phyloP scores from a whole-genome alignment of 345 rosid genomes.

The Ceriops tagal region DNA sequence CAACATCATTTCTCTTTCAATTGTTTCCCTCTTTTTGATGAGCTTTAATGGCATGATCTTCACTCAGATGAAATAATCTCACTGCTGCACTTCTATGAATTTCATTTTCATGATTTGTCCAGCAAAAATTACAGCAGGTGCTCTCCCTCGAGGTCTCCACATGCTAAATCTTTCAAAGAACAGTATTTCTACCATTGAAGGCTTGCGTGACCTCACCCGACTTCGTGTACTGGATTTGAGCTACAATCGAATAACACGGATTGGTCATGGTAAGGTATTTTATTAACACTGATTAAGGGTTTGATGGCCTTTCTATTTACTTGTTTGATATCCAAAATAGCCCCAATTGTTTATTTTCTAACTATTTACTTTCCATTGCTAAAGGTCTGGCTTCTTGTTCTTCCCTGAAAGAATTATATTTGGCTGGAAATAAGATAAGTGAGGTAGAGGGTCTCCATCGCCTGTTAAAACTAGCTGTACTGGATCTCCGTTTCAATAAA shows the following conservation, averaged over 20 bases:
- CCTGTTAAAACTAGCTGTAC: slow-evolving; percentile 66
- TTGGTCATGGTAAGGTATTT: slow-evolving; percentile 76
- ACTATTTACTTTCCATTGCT: neutral
- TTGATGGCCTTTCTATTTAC: neutral
- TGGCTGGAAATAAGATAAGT: slow-evolving; percentile 90
- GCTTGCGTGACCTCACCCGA: slow-evolving; percentile 86
- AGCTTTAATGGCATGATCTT: neutral
- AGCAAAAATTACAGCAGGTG: slow-evolving; percentile 81
- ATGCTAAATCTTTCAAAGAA: slow-evolving; percentile 74
- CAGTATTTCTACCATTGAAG: slow-evolving; percentile 78
- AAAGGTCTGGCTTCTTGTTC: slow-evolving; percentile 93
- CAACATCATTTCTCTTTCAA: neutral
- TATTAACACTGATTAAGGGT: neutral
- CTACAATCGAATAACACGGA: slow-evolving; percentile 80
- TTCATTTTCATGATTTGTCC: slow-evolving; percentile 9
- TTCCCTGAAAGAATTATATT: slow-evolving; percentile 83
- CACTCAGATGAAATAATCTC: neutral
- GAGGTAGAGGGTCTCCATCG: slow-evolving; percentile 98
- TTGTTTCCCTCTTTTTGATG: neutral
- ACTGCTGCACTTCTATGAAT: too few species aligned
- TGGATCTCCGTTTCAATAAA: slow-evolving; percentile 92
- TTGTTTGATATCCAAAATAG: neutral
- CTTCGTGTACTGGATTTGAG: slow-evolving; percentile 91
- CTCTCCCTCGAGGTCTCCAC: slow-evolving; percentile 95
- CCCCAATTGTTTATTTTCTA: neutral